These are phyloP conservation scores for Ephemerocybe angulata DNA, from an alignment of 768 basidiomycete genomes.

Conservation along the genomic window DNA sequence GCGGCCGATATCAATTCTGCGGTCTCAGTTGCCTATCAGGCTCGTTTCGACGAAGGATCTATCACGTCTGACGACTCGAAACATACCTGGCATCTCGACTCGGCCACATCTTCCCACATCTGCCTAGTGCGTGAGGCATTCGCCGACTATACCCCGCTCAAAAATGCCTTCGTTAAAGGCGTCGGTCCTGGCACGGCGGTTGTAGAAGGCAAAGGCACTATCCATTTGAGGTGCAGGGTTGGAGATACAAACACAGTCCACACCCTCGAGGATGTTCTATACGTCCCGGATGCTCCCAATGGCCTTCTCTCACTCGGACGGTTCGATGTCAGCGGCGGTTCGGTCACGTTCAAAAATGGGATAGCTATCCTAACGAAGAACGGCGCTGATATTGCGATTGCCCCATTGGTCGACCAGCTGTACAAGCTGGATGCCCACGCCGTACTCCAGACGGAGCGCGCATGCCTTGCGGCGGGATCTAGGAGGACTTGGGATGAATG, in stretches of 20 bases:
- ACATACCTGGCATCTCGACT: constrained; percentile 23
- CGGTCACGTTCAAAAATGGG: constrained; percentile 13
- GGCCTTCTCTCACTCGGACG: constrained; percentile 18
- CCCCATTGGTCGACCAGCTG: constrained; percentile 9
- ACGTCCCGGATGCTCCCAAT: constrained; percentile 20
- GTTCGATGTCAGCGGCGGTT: constrained; percentile 18
- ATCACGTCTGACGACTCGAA: constrained; percentile 8
- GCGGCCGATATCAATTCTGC: constrained; percentile 1
- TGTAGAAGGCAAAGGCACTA: constrained; percentile 16
- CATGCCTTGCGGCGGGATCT: constrained; percentile 8
- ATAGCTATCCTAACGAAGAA: constrained; percentile 11
- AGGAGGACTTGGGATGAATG: constrained; percentile 25
- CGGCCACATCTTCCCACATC: constrained; percentile 24
- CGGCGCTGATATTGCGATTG: constrained; percentile 9
- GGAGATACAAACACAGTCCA: constrained; percentile 15
- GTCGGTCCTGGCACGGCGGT: constrained; percentile 12
- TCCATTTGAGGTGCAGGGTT: constrained; percentile 16
- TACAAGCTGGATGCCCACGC: constrained; percentile 17
- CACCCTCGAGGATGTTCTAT: constrained; percentile 14
- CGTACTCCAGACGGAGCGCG: constrained; percentile 1
- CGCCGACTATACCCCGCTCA: constrained; percentile 15
- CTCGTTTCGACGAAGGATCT: not conserved
- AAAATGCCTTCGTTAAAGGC: constrained; percentile 12
- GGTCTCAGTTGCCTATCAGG: constrained; percentile 12
- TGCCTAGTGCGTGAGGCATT: constrained; percentile 19